These are phyloP conservation scores for Coleophoma cylindrospora DNA, from an alignment of 2,329 filamentous ascomycete species.

Conservation along the genomic window DNA sequence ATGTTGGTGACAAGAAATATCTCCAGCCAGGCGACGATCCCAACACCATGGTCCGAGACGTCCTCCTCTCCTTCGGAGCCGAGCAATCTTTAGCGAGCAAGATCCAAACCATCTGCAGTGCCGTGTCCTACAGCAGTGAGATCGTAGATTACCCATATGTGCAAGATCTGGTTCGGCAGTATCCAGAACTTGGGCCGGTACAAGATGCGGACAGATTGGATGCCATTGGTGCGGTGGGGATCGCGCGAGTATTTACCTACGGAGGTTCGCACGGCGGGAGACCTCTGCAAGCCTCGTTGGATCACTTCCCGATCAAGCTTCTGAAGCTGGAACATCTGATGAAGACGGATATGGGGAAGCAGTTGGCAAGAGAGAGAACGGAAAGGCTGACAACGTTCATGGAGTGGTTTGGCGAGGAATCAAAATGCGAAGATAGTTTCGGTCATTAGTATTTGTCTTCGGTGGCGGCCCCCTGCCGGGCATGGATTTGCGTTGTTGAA, in stretches of 20 bases:
- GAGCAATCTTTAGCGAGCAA: constrained; percentile 51
- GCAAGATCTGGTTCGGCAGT: constrained; percentile 49
- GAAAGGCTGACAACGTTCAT: constrained; percentile 44
- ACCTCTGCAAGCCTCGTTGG: constrained; percentile 58
- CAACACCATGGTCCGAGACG: constrained; percentile 45
- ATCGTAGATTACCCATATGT: constrained; percentile 56
- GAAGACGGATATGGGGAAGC: constrained; percentile 52
- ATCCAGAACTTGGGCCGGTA: constrained; percentile 77
- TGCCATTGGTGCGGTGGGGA: constrained; percentile 79
- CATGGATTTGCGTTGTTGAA: too few relatives aligned
- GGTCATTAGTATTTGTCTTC: too few relatives aligned
- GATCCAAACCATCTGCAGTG: constrained; percentile 67
- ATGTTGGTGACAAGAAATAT: constrained; percentile 82
- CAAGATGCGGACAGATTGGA: constrained; percentile 94
- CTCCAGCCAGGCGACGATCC: constrained; percentile 42
- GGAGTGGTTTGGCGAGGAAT: constrained; percentile 51
- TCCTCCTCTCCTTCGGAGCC: constrained; percentile 54
- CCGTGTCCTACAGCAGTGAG: constrained; percentile 77
- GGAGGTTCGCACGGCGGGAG: constrained; percentile 55
- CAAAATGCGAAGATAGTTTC: too few relatives aligned
- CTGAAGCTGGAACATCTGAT: constrained; percentile 48
- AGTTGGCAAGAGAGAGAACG: constrained; percentile 45
- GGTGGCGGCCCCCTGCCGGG: too few relatives aligned
- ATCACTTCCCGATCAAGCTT: constrained; percentile 73
- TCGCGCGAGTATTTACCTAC: constrained; percentile 73